These are phyloP conservation scores for Yamadazyma sp. DNA, from an alignment of 1,139 yeast species.

Conservation along the genomic window DNA sequence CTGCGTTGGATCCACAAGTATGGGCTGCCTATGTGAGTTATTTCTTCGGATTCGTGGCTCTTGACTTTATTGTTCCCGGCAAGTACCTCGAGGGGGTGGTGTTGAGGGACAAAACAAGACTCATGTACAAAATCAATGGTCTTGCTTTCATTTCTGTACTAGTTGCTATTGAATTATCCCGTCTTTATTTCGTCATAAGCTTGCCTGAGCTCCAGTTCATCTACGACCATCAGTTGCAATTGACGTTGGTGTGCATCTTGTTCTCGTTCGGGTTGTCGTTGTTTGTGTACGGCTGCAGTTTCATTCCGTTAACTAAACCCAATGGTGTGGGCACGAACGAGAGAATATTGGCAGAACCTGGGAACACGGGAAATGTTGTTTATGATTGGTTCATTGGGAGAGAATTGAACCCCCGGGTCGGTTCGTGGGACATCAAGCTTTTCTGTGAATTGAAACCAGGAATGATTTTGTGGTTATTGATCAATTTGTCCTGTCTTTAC, in stretches of 20 bases:
- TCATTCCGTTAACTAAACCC: conserved; percentile 49
- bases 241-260: conserved; percentile 61
- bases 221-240: conserved; percentile 64
- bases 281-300: conserved; percentile 68
- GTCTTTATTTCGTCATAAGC: conserved; percentile 32
- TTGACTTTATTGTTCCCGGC: conserved; percentile 79
- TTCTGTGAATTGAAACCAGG: conserved; percentile 97
- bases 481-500: conserved; percentile 78
- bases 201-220: conserved; percentile 81
- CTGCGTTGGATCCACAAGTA: conserved; percentile 40
- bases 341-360: conserved; percentile 78
- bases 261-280: conserved; percentile 65
- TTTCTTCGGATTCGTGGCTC: conserved; percentile 63
- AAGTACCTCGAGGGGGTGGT: conserved; percentile 60
- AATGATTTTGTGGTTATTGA: conserved; percentile 77
- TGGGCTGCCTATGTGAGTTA: conserved; percentile 73
- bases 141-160: conserved; percentile 52
- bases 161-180: conserved; percentile 43
- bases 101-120: conserved; percentile 71
- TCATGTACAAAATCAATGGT: conserved; percentile 84
- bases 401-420: conserved; percentile 89
- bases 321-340: conserved; percentile 62
- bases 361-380: conserved; percentile 72
- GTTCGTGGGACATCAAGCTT: conserved; percentile 80
- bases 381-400: conserved; percentile 98